These are phyloP conservation scores for Paraglomus brasilianum DNA, from an alignment of 192 early-diverging fungal species.

Conservation along the genomic window DNA sequence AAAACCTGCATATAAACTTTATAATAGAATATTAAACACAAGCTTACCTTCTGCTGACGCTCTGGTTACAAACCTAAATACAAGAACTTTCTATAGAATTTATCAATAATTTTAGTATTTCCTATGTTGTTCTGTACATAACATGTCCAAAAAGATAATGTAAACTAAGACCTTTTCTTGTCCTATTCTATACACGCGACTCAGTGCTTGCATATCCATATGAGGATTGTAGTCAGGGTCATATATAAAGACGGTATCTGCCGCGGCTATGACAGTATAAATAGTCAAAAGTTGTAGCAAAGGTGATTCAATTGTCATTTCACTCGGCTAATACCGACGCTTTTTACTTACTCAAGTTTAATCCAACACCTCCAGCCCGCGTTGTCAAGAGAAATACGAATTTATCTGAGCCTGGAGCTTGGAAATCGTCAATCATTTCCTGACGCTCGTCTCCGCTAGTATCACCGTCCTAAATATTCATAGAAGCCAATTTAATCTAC, in stretches of 20 bases:
- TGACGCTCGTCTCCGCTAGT: conserved; percentile 53
- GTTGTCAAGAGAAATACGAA: conserved; percentile 72
- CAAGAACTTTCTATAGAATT: conserved; percentile 30
- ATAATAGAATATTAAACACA: too few relatives aligned
- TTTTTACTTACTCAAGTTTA: conserved; percentile 53
- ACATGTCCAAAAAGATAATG: background rate
- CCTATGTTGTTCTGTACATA: too few relatives aligned
- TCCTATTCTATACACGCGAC: conserved; percentile 73
- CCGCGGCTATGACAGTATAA: conserved; percentile 41
- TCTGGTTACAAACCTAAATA: conserved; percentile 64
- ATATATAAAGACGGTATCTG: conserved; percentile 75
- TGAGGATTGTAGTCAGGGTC: conserved; percentile 78
- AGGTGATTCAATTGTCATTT: conserved; percentile 70
- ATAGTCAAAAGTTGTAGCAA: background rate
- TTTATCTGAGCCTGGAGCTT: conserved; percentile 55
- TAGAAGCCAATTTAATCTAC: too few relatives aligned
- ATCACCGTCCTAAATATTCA: conserved; percentile 52
- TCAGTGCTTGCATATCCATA: conserved; percentile 69
- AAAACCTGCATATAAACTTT: background rate
- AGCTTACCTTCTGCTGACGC: conserved; percentile 57
- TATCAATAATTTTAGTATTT: background rate
- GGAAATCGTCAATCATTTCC: conserved; percentile 62
- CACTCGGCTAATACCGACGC: conserved; percentile 57
- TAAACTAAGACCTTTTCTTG: conserved; percentile 57
- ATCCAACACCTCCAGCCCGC: conserved; percentile 73